Base-by-base conservation (phyloP, 305 asterid genomes). In the Andrographis paniculata region DNA sequence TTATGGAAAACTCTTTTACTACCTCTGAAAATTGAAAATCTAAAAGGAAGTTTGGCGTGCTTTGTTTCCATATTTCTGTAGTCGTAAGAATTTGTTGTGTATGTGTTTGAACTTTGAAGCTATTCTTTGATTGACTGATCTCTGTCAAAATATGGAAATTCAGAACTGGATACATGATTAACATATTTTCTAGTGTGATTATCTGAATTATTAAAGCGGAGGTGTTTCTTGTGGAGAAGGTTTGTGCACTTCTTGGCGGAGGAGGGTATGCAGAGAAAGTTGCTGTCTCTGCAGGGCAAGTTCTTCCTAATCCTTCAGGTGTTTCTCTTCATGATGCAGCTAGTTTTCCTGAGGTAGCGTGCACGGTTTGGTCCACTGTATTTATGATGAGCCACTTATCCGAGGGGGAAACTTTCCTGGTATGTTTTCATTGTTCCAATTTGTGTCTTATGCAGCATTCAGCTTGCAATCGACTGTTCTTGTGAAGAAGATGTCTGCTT, bases 181-280 rank as follows among this genome's bases (percentile, higher is more conserved):
- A 36, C 47, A 11, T 45, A 1, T 4, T 15, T 23, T 16, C 17
- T 20, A 17, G 12, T 44, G 51, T 42, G 27, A 12, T 49, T 38
- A 20, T 37, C 30, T 54, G 64, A 36, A 23, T 45, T 63, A 14
- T 20, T 71, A 67, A 64, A 42, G 1, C 21, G 57, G 46, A 20
- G 57, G 42, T 46, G 39, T 52, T 54, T 45, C 40, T 41, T 52
- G n/a, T n/a, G n/a, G 9, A 14, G 28, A 53, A 89, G 96, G 96
- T 86, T 16, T 86, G 98, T 55, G 94, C 96, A 65, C 91, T 89
- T 48, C 18, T 89, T 41, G 84, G 92, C 35, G 98, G 96, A 56
- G 97, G 95, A 31, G 98, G 98, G 16, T 89, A 86, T 38, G 95
- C 98, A 0, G 96, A 86, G 80, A 89, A 86, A 70, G 82, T 85